Evolutionary conservation across 2,329 filamentous ascomycete genomes (phyloP).

Genomic region (Pseudogymnoascus sp.): DNA sequence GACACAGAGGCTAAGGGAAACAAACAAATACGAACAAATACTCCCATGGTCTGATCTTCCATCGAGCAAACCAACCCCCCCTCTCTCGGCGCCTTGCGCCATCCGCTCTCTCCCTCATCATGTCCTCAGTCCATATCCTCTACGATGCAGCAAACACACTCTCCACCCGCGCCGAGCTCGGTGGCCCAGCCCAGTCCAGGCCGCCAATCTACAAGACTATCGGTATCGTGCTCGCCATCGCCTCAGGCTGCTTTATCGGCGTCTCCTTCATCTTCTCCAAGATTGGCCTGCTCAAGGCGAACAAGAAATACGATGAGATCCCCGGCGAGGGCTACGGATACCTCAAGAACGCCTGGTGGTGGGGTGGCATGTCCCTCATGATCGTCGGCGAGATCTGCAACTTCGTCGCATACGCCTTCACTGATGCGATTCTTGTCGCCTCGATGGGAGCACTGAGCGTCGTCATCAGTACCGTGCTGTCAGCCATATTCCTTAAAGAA

Average conservation of each 20-base stretch:
- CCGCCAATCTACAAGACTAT: slow-evolving; percentile 64
- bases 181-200: slow-evolving; percentile 12
- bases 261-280: slow-evolving; percentile 95
- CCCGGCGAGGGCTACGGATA: slow-evolving; percentile 96
- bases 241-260: slow-evolving; percentile 87
- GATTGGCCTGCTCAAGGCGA: slow-evolving; percentile 79
- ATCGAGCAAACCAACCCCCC: neutral
- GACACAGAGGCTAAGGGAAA: neutral
- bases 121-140: neutral
- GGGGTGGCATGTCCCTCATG: slow-evolving; percentile 93
- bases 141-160: neutral
- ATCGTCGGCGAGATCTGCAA: slow-evolving; percentile 95
- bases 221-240: slow-evolving; percentile 76
- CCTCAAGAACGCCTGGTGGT: slow-evolving; percentile 92
- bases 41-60: neutral
- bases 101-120: neutral
- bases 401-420: slow-evolving; percentile 93
- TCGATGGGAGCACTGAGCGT: slow-evolving; percentile 86
- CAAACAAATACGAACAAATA: neutral
- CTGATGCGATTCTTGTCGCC: slow-evolving; percentile 91
- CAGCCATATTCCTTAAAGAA: slow-evolving; percentile 92
- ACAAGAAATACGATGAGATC: slow-evolving; percentile 91
- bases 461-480: slow-evolving; percentile 83
- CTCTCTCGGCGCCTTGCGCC: neutral
- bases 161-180: neutral